phyloP scores from a whole-genome alignment of 2,329 filamentous ascomycete genomes.

The Endoconidiophora polonica region DNA sequence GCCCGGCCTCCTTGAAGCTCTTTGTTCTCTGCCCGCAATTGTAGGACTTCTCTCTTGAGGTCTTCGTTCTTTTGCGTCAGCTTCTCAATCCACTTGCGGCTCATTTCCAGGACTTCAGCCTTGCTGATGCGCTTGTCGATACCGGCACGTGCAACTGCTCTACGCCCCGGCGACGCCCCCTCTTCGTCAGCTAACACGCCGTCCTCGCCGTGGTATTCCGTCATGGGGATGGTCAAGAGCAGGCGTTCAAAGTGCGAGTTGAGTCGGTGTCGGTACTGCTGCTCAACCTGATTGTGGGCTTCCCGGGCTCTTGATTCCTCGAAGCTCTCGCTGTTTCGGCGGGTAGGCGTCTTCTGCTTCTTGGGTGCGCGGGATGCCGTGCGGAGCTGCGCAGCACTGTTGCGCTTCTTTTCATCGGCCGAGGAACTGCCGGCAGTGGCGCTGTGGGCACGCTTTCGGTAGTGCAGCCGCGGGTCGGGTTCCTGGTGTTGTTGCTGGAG shows the following conservation, averaged over 20 bases:
- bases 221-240: slow-evolving; percentile 24
- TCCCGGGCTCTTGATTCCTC: slow-evolving; percentile 21
- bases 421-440: slow-evolving; percentile 1
- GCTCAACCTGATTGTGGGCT: slow-evolving; percentile 30
- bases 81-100: slow-evolving; percentile 24
- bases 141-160: slow-evolving; percentile 14
- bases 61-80: slow-evolving; percentile 22
- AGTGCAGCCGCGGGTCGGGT: too few species aligned
- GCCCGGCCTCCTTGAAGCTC: not conserved
- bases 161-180: slow-evolving; percentile 17
- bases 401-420: slow-evolving; percentile 12
- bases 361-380: slow-evolving; percentile 14
- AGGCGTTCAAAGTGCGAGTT: slow-evolving; percentile 30
- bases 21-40: slow-evolving; percentile 5
- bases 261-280: slow-evolving; percentile 31
- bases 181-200: slow-evolving; percentile 16
- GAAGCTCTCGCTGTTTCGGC: slow-evolving; percentile 26
- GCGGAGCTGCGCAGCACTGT: slow-evolving; percentile 13
- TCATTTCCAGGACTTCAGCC: slow-evolving; percentile 30
- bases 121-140: slow-evolving; percentile 23
- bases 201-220: slow-evolving; percentile 17
- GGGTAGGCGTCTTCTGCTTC: slow-evolving; percentile 9
- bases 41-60: not conserved
- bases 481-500: too few species aligned
- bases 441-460: too few species aligned